Evolutionary conservation across 2,329 filamentous ascomycete species (phyloP).

Genomic region (Exophiala lecanii-corni): DNA sequence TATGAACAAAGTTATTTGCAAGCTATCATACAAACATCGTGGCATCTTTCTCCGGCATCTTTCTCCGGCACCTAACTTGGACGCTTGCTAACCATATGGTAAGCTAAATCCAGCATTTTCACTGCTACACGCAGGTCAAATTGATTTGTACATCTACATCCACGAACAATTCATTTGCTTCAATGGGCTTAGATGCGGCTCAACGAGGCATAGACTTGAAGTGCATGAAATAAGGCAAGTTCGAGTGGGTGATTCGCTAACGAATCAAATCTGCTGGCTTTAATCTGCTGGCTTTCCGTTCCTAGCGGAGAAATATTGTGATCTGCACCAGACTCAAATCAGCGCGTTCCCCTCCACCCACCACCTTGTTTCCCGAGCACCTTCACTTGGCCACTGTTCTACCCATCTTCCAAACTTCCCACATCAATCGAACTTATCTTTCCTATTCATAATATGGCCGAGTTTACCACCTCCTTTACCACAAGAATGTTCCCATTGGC

Average conservation of each 20-base stretch:
- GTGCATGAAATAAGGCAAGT: background rate
- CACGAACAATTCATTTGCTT: background rate
- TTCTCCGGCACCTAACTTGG: background rate
- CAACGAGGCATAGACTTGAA: conserved; percentile 1
- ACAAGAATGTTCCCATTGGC: background rate
- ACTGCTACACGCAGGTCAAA: background rate
- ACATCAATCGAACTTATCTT: background rate
- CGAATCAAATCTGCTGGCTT: background rate
- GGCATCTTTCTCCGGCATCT: background rate
- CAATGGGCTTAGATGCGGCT: background rate
- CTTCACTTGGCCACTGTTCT: conserved; percentile 1
- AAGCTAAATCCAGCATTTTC: background rate
- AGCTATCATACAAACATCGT: background rate
- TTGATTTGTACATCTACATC: conserved; percentile 1
- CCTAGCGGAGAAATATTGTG: background rate
- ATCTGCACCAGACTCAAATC: background rate
- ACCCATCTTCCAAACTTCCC: background rate
- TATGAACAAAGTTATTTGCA: background rate
- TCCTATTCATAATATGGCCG: too few relatives aligned
- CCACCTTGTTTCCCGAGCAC: background rate
- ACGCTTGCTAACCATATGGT: background rate
- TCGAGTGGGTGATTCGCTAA: background rate
- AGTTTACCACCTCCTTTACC: background rate
- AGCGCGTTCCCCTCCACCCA: background rate
- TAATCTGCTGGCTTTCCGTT: too few relatives aligned